Percentiles rank a stretch among this genome's conserved stretches.
Evolutionary conservation across 2,329 filamentous ascomycete species (phyloP).

Genomic region (Pseudogymnoascus destructans): DNA sequence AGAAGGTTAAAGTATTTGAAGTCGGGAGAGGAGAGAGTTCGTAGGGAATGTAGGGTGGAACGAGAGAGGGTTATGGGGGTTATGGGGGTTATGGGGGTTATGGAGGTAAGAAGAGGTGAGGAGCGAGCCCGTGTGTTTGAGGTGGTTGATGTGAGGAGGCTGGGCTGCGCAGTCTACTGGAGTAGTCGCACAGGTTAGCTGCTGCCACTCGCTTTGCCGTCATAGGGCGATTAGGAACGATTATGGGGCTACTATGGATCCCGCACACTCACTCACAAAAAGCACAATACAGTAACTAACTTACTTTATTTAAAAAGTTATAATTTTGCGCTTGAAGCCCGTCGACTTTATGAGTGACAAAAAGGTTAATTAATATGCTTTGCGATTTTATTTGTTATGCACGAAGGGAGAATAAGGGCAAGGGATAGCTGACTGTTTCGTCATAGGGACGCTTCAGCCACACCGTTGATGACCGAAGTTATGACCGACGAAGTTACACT

Average conservation of each 20-base stretch:
- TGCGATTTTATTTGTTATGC: not conserved
- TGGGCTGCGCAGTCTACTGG: not conserved
- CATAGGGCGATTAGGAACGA: slow-evolving; percentile 7
- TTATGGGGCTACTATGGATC: slow-evolving; percentile 7
- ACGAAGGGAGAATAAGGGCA: not conserved
- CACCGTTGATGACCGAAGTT: not conserved
- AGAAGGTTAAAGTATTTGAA: not conserved
- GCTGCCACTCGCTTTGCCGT: slow-evolving; percentile 4
- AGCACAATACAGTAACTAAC: too few species aligned
- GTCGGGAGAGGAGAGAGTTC: not conserved
- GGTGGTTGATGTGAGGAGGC: slow-evolving; percentile 5
- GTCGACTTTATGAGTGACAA: not conserved
- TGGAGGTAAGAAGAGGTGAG: slow-evolving; percentile 1
- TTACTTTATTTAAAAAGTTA: slow-evolving; percentile 4
- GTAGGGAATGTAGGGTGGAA: not conserved
- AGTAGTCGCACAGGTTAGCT: slow-evolving; percentile 6
- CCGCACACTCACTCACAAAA: slow-evolving; percentile 5
- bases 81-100: too few species aligned
- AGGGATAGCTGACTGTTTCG: slow-evolving; percentile 2
- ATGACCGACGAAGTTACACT: too few species aligned
- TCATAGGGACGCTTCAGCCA: slow-evolving; percentile 1
- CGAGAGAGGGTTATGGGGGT: not conserved
- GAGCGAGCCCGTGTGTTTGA: not conserved
- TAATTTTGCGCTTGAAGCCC: not conserved
- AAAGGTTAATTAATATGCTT: not conserved